phyloP scores from a whole-genome alignment of 2,329 filamentous ascomycete genomes.

The Nemania abortiva region DNA sequence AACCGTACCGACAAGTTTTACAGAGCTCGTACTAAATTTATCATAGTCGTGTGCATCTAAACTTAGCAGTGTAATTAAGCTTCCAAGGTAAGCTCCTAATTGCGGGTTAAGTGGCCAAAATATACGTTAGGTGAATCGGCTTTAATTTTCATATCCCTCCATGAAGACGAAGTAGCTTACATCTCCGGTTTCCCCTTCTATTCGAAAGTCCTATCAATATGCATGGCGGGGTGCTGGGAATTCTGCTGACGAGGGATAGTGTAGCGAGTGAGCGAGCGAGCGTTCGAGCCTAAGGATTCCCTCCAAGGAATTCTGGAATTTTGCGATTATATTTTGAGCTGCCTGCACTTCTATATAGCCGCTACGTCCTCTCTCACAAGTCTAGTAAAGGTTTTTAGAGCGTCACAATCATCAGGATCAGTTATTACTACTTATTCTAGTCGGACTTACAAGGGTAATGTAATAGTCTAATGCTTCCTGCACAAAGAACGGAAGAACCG shows the following conservation, averaged over 20 bases:
- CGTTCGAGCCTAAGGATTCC: slow-evolving; percentile 57
- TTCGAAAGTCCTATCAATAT: background rate
- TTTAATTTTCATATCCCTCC: background rate
- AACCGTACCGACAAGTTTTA: background rate
- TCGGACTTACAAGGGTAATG: slow-evolving; percentile 36
- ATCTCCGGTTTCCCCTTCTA: slow-evolving; percentile 3
- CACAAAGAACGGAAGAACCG: slow-evolving; percentile 36
- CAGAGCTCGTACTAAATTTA: background rate
- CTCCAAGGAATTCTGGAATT: slow-evolving; percentile 57
- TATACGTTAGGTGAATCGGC: too few relatives aligned
- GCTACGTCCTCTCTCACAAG: slow-evolving; percentile 60
- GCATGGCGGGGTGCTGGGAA: too few relatives aligned
- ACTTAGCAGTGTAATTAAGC: background rate
- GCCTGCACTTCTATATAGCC: slow-evolving; percentile 55
- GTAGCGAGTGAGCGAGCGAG: slow-evolving; percentile 3
- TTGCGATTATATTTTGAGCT: slow-evolving; percentile 55
- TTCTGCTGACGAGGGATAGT: background rate
- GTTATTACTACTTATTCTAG: background rate
- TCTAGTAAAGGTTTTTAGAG: slow-evolving; percentile 49
- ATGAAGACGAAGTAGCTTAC: background rate
- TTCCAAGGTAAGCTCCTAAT: background rate
- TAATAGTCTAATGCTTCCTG: slow-evolving; percentile 31
- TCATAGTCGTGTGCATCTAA: background rate
- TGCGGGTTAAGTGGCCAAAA: too few relatives aligned
- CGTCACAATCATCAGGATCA: slow-evolving; percentile 27